Evolutionary conservation across 179 eudicot species (phyloP).

Genomic region (Nepenthes alata): DNA sequence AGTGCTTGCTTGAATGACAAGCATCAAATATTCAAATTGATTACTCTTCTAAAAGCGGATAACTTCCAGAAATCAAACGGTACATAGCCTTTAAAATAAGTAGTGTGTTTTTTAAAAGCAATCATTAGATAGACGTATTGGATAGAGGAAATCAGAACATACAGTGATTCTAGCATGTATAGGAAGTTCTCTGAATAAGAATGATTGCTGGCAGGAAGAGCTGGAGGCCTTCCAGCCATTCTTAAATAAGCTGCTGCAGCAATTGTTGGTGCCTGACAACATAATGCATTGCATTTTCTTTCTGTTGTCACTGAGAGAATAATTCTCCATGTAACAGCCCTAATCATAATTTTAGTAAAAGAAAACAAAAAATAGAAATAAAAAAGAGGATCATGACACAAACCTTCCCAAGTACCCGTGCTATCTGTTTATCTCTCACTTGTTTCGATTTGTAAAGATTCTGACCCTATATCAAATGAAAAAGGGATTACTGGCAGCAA

Average conservation of each 20-base stretch:
- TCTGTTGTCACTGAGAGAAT: too few relatives aligned
- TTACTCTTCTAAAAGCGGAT: too few relatives aligned
- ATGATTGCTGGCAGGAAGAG: slow-evolving; percentile 86
- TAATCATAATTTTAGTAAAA: neutral
- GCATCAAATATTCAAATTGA: too few relatives aligned
- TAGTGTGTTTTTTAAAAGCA: too few relatives aligned
- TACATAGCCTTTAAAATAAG: too few relatives aligned
- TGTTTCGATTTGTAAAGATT: slow-evolving; percentile 87
- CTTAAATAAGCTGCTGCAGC: slow-evolving; percentile 97
- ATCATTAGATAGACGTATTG: neutral
- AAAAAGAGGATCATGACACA: slow-evolving; percentile 3
- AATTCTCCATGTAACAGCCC: neutral
- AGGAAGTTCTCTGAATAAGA: slow-evolving; percentile 95
- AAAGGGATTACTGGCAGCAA: neutral
- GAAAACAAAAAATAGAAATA: too few relatives aligned
- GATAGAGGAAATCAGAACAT: slow-evolving; percentile 21
- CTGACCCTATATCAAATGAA: slow-evolving; percentile 54
- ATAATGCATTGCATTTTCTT: neutral
- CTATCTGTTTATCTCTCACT: slow-evolving; percentile 95
- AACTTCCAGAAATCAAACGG: too few relatives aligned
- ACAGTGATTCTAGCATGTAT: slow-evolving; percentile 97
- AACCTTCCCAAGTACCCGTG: slow-evolving; percentile 96
- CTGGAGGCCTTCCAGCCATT: slow-evolving; percentile 94
- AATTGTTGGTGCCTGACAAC: slow-evolving; percentile 79
- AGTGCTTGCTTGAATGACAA: too few relatives aligned